Evolutionary conservation across 805 yeast species (phyloP), one percentile per base, ranked within the genome.

Genomic region (Candida lessepsii): DNA sequence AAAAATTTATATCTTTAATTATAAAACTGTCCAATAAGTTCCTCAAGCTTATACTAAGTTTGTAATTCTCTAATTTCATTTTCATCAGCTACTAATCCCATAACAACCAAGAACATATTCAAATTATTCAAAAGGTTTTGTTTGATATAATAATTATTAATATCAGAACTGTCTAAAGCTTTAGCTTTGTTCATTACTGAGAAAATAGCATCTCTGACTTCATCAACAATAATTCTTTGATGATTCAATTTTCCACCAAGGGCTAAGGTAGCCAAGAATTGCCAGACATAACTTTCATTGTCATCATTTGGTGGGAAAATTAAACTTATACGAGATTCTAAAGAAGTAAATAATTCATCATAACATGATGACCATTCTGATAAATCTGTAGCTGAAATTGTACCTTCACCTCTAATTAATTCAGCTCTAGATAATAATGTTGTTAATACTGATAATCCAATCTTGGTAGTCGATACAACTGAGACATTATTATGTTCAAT

Each of bases 31-130:
- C 25, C 31, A 14, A 35, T 31, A 38, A 38, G 32, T 26, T 38
- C 31, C 32, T 31, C 41, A 38, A 31, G 24, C 30, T 36, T 35
- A 29, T 18, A 26, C 29, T 13, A 26, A 26, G 34, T 27, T 32
- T 47, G 45, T 31, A 90, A 71, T 65, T 89, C 96, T 29, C 83
- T 78, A 56, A 90, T 90, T 60, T 87, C 96, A 41, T 81, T 83
- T 53, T 87, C 93, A 50, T 86, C 86, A 5, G 97, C 96, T 44
- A 86, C 87, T 49, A 91, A 75, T 6, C 99, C 99, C 95, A 91
- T 89, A 34, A 90, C 97, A 52, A 91, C 93, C 65, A 91, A 76
- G 69, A 89, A 90, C 75, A 91, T 69, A 61, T 91, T 91, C 75
- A 91, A 76, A 57, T 89, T 89, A 49, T 78, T 80, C 57, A 86